These are phyloP conservation scores for Cladophialophora psammophila DNA, from an alignment of 2,329 filamentous ascomycete species.

Conservation along the genomic window DNA sequence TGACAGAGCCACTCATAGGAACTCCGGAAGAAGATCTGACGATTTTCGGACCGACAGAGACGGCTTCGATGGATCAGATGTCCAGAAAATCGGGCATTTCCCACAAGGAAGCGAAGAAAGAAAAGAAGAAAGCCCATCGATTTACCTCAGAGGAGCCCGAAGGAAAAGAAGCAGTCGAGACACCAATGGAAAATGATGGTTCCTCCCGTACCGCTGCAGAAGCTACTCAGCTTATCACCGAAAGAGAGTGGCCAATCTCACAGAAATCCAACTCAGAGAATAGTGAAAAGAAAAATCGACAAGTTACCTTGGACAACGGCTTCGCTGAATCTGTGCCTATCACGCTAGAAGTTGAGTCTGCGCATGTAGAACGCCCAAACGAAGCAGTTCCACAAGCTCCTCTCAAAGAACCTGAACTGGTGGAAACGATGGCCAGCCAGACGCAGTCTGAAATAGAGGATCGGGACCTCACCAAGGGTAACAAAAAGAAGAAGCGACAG, in stretches of 20 bases:
- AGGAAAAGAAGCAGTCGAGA: conserved; percentile 1
- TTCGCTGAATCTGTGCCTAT: not conserved
- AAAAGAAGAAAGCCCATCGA: conserved; percentile 31
- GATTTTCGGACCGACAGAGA: not conserved
- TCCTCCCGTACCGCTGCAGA: not conserved
- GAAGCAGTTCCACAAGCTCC: not conserved
- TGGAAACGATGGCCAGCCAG: not conserved
- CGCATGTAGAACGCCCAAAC: not conserved
- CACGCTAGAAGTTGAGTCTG: not conserved
- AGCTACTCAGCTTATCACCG: not conserved
- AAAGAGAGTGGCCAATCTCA: not conserved
- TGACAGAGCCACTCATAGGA: not conserved
- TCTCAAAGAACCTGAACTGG: not conserved
- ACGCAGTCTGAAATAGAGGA: conserved; percentile 22
- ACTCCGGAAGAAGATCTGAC: conserved; percentile 2
- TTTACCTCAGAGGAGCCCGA: conserved; percentile 2
- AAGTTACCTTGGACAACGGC: conserved; percentile 16
- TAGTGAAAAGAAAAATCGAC: conserved; percentile 17
- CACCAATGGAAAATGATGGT: not conserved
- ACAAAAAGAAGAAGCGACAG: conserved; percentile 21
- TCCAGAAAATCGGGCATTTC: not conserved
- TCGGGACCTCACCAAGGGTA: conserved; percentile 42
- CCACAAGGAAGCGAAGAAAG: conserved; percentile 42
- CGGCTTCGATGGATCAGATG: not conserved
- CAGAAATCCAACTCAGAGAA: conserved; percentile 44